Evolutionary conservation across 139 green algal species (phyloP), one percentile per base, ranked within the genome.

Genomic region (Closterium sp.): DNA sequence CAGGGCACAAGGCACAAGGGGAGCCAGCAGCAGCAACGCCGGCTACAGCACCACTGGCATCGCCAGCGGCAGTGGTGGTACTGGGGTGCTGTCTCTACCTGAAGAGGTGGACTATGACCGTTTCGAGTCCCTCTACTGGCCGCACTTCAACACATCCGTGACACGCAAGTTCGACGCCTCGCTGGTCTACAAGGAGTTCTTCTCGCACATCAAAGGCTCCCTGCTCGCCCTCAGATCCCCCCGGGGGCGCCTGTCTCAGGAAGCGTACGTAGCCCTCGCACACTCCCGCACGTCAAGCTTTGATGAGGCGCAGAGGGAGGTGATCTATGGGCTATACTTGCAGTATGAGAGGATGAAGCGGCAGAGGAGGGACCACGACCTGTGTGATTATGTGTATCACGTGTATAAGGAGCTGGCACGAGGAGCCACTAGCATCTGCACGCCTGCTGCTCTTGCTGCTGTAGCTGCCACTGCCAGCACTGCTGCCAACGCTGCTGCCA

Each of bases 171-270:
- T 89, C 88, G 29, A 91, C 2, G 92, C 95, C 0, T 90, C 91
- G 0, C 91, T 95, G 62, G 87, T 96, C 21, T 97, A 88, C 90
- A 91, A 88, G 87, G 97, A 98, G 94, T 97, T 98, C 70, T 91
- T 97, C 70, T 96, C 92, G 50, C 97, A 96, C 95, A 96, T 98
- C 88, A 98, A 98, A 95, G 97, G 95, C 34, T 95, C 90, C 17
- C 38, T 91, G 4, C 96, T 96, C 91, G 96, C 96, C 1, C 70
- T 97, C 30, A 89, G 94, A 24, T 93, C 31, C 10, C 91, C 94
- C 11, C 34, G 27, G 30, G 96, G 96, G 45, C 90, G 92, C 70
- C 95, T 98, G n/a, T 93, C 32, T 17, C 92, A 96, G 62, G 92
- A 96, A 13, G 28, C 91, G 0, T 98, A 98, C 91, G 88, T 98